Conservation (phyloP, 495 filamentous ascomycete genomes). For the Penicillium cosmopolitanum region DNA sequence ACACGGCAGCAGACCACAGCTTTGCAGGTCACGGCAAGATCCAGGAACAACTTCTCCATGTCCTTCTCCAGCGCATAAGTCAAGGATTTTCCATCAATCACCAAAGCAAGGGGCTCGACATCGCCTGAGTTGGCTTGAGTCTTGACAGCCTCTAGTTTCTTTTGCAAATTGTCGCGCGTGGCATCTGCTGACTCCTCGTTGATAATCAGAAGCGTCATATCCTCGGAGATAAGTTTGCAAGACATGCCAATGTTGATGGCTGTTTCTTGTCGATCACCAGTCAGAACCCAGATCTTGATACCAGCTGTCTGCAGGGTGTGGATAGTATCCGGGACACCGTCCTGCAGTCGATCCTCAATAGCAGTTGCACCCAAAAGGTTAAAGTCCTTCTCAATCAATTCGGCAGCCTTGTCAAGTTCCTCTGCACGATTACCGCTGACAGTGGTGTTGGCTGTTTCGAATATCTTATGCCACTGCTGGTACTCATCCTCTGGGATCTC, state of each 20-base stretch:
- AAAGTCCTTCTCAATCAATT: conserved; percentile 91
- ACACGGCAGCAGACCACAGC: conserved; percentile 99
- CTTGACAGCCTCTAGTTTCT: conserved; percentile 87
- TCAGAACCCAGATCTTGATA: conserved; percentile 99
- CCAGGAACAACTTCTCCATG: conserved; percentile 90
- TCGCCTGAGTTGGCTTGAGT: conserved; percentile 76
- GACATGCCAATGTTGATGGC: conserved; percentile 99
- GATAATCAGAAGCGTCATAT: conserved; percentile 96
- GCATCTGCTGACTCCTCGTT: conserved; percentile 81
- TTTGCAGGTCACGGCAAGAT: conserved; percentile 94
- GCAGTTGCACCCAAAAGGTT: conserved; percentile 93
- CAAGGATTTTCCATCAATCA: conserved; percentile 95
- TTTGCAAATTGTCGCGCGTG: conserved; percentile 83
- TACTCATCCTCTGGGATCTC: conserved; percentile 92
- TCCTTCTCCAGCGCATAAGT: conserved; percentile 94
- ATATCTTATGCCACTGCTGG: conserved; percentile 84
- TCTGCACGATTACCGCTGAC: conserved; percentile 90
- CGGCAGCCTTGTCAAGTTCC: conserved; percentile 95
- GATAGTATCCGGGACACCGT: conserved; percentile 98
- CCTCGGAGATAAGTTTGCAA: conserved; percentile 97
- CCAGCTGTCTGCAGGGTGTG: conserved; percentile 95
- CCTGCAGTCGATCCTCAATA: conserved; percentile 96
- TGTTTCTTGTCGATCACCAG: conserved; percentile 97
- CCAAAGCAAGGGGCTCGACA: conserved; percentile 84
- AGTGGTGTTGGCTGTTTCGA: conserved; percentile 86